Base-by-base conservation (phyloP, 2,329 filamentous ascomycete genomes). In the Aspergillus sp. region DNA sequence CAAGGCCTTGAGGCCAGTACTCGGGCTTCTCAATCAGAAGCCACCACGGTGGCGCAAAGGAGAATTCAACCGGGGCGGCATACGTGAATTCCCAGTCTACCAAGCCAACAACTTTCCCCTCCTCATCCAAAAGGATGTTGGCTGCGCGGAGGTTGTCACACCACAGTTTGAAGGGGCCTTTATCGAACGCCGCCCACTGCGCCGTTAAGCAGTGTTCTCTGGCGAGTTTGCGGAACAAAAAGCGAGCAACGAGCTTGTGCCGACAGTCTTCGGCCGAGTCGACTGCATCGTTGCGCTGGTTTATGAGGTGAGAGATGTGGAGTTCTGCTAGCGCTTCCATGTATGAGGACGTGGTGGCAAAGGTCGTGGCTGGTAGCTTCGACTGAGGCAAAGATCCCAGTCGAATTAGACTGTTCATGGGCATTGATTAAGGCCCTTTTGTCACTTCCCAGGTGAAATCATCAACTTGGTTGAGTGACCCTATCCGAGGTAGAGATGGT, bases 241-340 rank as follows among this genome's bases (percentile, higher is more conserved):
- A 59, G 49, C 68, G 47, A 11, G 65, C 66, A 22, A 68, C 54
- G 49, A 66, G 65, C 31, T 68, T 69, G 7, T 57, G 34, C 23
- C 62, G 46, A 43, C 67, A 72, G 41, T 72, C 69, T 2, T 67
- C 65, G 7, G 52, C 66, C 4, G 69, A 71, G 3, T 70, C 58
- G 11, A 78, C 69, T 23, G 75, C 71, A 61, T 79, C 72, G 61
- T 81, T 80, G n/a, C 70, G 72, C 61, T 81, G 79, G 11, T 71
- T 71, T 22, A 62, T 58, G 13, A 80, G 63, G 45, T 81, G 77
- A 34, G 69, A 69, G 4, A 83, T 67, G 55, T 83, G 77, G 68
- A 80, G 74, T 7, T 81, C 74, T 4, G 80, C 77, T 15, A 82
- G 68, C 1, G 71, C 72, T 23, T 49, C 48, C 49, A 77, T 78